phyloP scores from a whole-genome alignment of 2,329 filamentous ascomycete genomes.

The Fusarium sambucinum region DNA sequence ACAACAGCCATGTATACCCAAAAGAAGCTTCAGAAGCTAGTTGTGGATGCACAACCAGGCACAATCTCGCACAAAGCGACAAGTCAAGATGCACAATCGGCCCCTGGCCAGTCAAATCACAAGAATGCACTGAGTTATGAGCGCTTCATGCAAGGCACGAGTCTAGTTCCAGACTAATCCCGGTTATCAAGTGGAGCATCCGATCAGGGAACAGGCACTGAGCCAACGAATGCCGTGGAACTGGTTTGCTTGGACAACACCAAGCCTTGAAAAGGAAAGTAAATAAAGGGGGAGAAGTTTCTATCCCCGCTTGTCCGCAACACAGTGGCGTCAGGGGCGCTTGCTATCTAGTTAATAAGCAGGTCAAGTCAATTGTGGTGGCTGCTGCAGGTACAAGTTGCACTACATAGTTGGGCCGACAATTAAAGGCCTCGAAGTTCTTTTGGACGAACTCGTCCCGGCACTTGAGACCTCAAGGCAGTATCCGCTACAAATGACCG shows the following conservation, averaged over 20 bases:
- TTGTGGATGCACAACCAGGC: conserved; percentile 22
- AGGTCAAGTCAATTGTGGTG: conserved; percentile 19
- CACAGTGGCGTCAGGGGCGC: conserved; percentile 38
- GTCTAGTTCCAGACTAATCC: conserved; percentile 22
- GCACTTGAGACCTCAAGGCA: conserved; percentile 15
- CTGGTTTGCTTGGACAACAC: conserved; percentile 19
- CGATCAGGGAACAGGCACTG: conserved; percentile 2
- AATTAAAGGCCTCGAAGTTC: background rate
- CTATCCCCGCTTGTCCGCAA: conserved; percentile 33
- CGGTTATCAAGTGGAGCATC: conserved; percentile 18
- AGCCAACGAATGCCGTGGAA: conserved; percentile 34
- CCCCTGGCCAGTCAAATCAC: conserved; percentile 30
- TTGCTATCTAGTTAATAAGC: conserved; percentile 1
- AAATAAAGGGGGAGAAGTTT: conserved; percentile 38
- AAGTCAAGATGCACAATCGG: conserved; percentile 30
- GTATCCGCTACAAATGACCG: conserved; percentile 29
- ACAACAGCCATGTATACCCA: conserved; percentile 9
- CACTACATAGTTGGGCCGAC: background rate
- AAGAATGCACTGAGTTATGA: conserved; percentile 33
- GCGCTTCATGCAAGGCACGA: conserved; percentile 42
- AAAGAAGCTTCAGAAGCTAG: conserved; percentile 8
- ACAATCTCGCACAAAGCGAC: conserved; percentile 34
- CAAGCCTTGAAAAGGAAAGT: conserved; percentile 36
- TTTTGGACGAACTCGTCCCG: conserved; percentile 6
- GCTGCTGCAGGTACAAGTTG: conserved; percentile 42